Conservation (phyloP, 768 basidiomycete species). For the Hortiboletus campestris region DNA sequence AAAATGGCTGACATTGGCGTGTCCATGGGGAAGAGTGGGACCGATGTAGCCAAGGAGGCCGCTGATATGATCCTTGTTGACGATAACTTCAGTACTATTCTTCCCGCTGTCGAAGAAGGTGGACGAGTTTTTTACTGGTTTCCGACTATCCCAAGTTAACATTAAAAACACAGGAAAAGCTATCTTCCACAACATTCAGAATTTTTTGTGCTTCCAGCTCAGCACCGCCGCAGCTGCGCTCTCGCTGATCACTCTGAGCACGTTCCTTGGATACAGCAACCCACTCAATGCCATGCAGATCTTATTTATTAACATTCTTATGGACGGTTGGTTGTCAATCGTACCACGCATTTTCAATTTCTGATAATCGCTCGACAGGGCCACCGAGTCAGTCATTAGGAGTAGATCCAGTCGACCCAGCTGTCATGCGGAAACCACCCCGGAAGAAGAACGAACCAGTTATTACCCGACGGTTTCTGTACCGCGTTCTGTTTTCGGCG, state of each 20-base stretch:
- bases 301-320: slow-evolving; percentile 97
- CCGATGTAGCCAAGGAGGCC: slow-evolving; percentile 97
- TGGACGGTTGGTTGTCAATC: slow-evolving; percentile 70
- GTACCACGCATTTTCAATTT: not conserved
- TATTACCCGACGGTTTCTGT: slow-evolving; percentile 69
- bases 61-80: slow-evolving; percentile 97
- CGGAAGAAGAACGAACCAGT: slow-evolving; percentile 89
- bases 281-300: slow-evolving; percentile 99
- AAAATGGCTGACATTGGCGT: slow-evolving; percentile 99
- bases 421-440: slow-evolving; percentile 92
- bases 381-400: slow-evolving; percentile 95
- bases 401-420: slow-evolving; percentile 93
- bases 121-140: slow-evolving; percentile 7
- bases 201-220: slow-evolving; percentile 95
- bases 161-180: slow-evolving; percentile 67
- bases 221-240: slow-evolving; percentile 97
- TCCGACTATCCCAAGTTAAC: not conserved
- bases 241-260: slow-evolving; percentile 92
- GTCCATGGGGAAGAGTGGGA: slow-evolving; percentile 98
- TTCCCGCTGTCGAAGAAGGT: slow-evolving; percentile 95
- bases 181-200: slow-evolving; percentile 98
- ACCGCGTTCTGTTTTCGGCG: slow-evolving; percentile 89
- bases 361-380: slow-evolving; percentile 42
- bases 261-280: slow-evolving; percentile 84
- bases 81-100: slow-evolving; percentile 93